Conservation (phyloP, 2,329 filamentous ascomycete species). For the Aplosporella prunicola region DNA sequence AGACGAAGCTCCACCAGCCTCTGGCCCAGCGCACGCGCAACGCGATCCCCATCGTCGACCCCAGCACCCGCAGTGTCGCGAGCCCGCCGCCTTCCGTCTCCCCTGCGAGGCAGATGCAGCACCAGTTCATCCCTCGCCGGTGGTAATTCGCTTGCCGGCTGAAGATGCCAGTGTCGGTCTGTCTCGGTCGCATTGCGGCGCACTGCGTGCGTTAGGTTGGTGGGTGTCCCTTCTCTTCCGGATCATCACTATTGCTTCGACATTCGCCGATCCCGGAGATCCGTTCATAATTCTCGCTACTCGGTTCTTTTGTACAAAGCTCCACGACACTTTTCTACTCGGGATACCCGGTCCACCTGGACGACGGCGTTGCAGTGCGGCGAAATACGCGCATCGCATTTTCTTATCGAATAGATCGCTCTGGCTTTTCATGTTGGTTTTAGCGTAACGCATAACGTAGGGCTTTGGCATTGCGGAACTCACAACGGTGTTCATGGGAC, state of each 20-base stretch:
- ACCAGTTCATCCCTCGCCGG: conserved; percentile 41
- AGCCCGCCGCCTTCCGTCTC: conserved; percentile 72
- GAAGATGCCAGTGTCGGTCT: conserved; percentile 20
- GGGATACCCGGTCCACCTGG: conserved; percentile 29
- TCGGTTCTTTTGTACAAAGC: conserved; percentile 29
- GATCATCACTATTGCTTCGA: conserved; percentile 11
- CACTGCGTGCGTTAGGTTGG: conserved; percentile 31
- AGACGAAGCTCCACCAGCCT: conserved; percentile 81
- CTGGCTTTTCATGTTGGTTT: conserved; percentile 23
- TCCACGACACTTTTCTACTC: conserved; percentile 29
- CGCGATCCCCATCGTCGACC: conserved; percentile 96
- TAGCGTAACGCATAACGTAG: conserved; percentile 29
- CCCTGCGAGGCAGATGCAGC: conserved; percentile 53
- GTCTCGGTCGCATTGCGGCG: conserved; percentile 27
- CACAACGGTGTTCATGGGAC: conserved; percentile 12
- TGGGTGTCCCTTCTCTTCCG: conserved; percentile 21
- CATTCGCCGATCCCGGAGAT: conserved; percentile 27
- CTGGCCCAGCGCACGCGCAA: conserved; percentile 83
- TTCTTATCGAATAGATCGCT: conserved; percentile 21
- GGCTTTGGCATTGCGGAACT: conserved; percentile 18
- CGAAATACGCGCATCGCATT: conserved; percentile 21
- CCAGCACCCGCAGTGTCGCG: conserved; percentile 79
- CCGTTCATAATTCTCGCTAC: conserved; percentile 30
- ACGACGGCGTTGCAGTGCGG: conserved; percentile 33
- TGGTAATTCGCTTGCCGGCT: conserved; percentile 34